These are phyloP conservation scores for Pelargonium fulgidum DNA, from an alignment of 441 rosid species.

Conservation along the genomic window DNA sequence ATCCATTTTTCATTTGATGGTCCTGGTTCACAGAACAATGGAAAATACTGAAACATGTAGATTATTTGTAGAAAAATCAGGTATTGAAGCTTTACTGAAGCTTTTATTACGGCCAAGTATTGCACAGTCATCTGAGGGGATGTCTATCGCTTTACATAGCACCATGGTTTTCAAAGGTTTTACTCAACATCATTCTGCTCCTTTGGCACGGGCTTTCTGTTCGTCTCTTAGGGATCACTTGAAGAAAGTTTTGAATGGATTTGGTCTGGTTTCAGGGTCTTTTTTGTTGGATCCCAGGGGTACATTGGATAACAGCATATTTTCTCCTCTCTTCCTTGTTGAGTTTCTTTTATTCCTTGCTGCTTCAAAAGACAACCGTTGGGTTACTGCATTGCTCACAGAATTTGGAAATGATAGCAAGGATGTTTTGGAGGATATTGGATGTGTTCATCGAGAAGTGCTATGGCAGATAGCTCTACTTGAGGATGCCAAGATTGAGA, in stretches of 20 bases:
- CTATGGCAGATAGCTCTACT: constrained; percentile 87
- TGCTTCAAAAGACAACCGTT: constrained; percentile 92
- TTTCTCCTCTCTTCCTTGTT: constrained; percentile 78
- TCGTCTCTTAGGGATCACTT: constrained; percentile 69
- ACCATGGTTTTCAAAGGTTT: constrained; percentile 98
- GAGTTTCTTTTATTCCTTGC: constrained; percentile 96
- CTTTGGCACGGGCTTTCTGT: constrained; percentile 92
- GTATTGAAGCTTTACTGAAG: constrained; percentile 82
- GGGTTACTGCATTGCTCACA: constrained; percentile 86
- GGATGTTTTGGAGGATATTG: constrained; percentile 84
- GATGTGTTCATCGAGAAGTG: constrained; percentile 75
- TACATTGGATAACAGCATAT: constrained; percentile 50
- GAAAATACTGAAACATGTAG: constrained; percentile 95
- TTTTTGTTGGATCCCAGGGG: constrained; percentile 69
- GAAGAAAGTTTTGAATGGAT: constrained; percentile 60
- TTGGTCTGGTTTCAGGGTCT: constrained; percentile 48
- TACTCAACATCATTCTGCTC: constrained; percentile 86
- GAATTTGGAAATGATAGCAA: constrained; percentile 83
- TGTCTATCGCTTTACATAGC: constrained; percentile 93
- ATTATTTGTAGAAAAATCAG: constrained; percentile 93
- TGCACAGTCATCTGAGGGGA: constrained; percentile 94
- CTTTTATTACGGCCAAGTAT: constrained; percentile 79
- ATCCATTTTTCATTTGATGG: constrained; percentile 89
- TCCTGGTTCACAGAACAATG: constrained; percentile 89
- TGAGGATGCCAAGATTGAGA: constrained; percentile 72